Base-by-base conservation (phyloP, 2,329 filamentous ascomycete species). In the Fusarium buharicum region DNA sequence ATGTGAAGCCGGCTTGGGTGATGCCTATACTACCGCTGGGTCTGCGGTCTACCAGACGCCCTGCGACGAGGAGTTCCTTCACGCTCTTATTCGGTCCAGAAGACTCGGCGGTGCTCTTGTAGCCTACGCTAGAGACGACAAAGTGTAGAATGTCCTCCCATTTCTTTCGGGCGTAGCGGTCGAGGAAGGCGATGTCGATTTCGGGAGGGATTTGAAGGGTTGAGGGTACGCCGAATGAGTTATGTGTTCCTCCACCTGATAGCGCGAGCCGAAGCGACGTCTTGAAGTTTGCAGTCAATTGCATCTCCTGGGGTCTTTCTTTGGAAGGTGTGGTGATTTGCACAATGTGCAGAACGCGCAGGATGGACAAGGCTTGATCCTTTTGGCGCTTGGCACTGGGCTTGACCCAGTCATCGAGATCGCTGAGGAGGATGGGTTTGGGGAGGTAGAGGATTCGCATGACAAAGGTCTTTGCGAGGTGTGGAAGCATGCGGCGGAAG, bases 131-230 rank as follows among this genome's bases (percentile, higher is more conserved):
- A 55, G 90, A 91, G 17, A 99, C 95, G 74, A 99, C 93, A 72
- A 93, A 99, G 75, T 97, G 95, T 43, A 99, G 77, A 24, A 99
- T 97, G 22, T 92, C 90, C 76, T 99, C 96, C 93, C 95, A 99
- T 73, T 96, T 93, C 69, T 85, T 86, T 50, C 91, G 86, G 6
- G 95, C 93, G 77, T 94, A 96, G 24, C 87, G 84, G 72, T 99
- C 95, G 54, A 99, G 84, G 67, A 90, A 92, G 2, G 84, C 72
- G 11, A 93, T 76, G 56, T 90, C 87, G 44, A 95, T 85, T 44
- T 86, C 84, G 51, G 82, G 79, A 36, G 86, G 84, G 30, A 86
- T 81, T 4, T 86, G 81, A 8, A 88, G 82, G 12, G 81, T 83
- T 16, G 90, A 93, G 2, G 93, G 90, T 1, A 98, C 90, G 55